phyloP scores from a whole-genome alignment of 768 basidiomycete genomes.

The Naganishia friedmannii region DNA sequence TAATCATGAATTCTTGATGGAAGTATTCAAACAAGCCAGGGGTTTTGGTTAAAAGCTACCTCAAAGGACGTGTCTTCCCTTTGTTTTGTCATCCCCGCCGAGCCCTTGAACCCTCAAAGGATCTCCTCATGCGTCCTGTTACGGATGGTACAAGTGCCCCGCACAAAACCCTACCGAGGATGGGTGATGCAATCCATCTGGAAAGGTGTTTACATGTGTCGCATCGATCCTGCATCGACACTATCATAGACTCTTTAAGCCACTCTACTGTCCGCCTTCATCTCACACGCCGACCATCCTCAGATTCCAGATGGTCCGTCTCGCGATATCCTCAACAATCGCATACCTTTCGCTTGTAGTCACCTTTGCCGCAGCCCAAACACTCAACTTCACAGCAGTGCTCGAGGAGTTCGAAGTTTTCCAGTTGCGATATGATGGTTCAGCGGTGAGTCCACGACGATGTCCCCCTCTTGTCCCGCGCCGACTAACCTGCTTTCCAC shows the following conservation, averaged over 20 bases:
- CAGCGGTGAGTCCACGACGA: conserved; percentile 2
- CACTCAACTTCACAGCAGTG: neutral
- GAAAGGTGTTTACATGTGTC: neutral
- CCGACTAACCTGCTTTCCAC: neutral
- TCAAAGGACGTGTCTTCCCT: neutral
- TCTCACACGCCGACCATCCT: neutral
- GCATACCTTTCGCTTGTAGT: neutral
- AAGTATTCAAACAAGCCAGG: neutral
- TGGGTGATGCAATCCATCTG: too few relatives aligned
- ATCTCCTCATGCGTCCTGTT: neutral
- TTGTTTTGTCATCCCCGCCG: neutral
- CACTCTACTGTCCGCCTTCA: neutral
- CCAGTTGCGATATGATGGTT: conserved; percentile 18
- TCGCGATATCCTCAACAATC: neutral
- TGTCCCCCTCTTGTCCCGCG: neutral
- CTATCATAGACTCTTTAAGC: neutral
- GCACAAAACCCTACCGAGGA: neutral
- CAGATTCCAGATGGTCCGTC: neutral
- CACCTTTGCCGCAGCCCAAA: conserved; percentile 1
- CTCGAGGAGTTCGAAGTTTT: conserved; percentile 7
- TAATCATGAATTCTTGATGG: neutral
- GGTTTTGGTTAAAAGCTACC: neutral
- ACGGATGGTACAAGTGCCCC: neutral
- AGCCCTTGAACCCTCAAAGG: neutral
- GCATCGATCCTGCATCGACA: neutral